Evolutionary conservation across 108 stramenopile species (phyloP), one percentile per base, ranked within the genome.

Genomic region (Cyclotella cryptica): DNA sequence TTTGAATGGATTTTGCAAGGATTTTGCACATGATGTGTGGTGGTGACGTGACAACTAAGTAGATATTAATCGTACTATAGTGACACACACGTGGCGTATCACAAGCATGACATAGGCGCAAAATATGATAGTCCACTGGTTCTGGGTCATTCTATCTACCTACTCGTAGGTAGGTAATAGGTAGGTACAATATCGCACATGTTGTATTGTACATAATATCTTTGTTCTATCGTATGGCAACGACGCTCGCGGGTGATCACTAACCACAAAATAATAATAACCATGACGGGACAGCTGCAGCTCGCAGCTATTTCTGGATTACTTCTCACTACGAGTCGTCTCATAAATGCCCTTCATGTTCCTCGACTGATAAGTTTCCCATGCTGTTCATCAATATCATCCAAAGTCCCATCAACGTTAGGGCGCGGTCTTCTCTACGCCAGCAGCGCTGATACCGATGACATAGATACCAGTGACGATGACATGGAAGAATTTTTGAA

Each of bases 401-500:
- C 55, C 1, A 26, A 5, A 22, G 55, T n/a, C 3, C 21, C 24
- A 22, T 3, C 5, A 57, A 12, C 8, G 55, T 24, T 24, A 26
- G 21, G 55, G n/a, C 12, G 22, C 12, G 55, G 24, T 19, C 21
- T 24, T 3, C n/a, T 57, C n/a, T 12, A 24, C 24, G 14, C 19
- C 1, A 13, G 60, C 35, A 30, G 30, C 29, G 14, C 60, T n/a
- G 60, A 61, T 2, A n/a, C 2, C 0, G 35, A 61, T 21, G 30
- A 61, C 2, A 30, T 14, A 11, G 60, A 35, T 61, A 1, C 60
- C 7, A 2, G n/a, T 39, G 35, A 29, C 12, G n/a, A 49, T 57
- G 60, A 51, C 13, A 42, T 68, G 2, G 67, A 68, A 68, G 60
- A 61, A 1, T 61, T 61, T 61, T 39, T 61, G 60, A 39, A 61